Evolutionary conservation across 2,329 filamentous ascomycete genomes (phyloP).

Genomic region (Clonostachys solani): DNA sequence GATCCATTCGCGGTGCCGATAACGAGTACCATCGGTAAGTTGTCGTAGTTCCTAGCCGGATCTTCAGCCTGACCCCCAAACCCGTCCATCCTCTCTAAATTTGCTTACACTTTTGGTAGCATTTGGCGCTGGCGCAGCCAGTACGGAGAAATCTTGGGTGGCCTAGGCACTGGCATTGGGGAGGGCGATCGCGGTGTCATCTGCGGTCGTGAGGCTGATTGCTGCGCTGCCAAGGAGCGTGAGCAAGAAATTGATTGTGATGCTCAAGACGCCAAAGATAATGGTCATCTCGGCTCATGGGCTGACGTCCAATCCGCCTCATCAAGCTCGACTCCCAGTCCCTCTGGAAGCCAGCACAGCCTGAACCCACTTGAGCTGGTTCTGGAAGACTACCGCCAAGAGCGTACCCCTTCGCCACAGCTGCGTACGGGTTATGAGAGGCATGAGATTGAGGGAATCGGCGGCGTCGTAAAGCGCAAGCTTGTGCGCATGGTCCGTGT

Average conservation of each 20-base stretch:
- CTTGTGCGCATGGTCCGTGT: constrained; percentile 78
- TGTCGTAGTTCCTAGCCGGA: too few relatives aligned
- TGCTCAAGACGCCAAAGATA: constrained; percentile 63
- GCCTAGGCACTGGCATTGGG: constrained; percentile 80
- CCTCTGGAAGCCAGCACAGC: background rate
- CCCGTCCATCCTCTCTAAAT: background rate
- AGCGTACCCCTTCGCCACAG: constrained; percentile 42
- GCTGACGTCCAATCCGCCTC: background rate
- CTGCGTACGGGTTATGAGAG: constrained; percentile 71
- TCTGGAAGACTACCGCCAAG: constrained; percentile 20
- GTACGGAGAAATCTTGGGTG: constrained; percentile 76
- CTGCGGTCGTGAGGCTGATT: constrained; percentile 74
- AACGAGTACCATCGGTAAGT: constrained; percentile 53
- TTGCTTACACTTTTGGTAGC: constrained; percentile 21
- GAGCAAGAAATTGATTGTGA: constrained; percentile 85
- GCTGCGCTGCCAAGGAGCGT: constrained; percentile 71
- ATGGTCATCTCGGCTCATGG: constrained; percentile 5
- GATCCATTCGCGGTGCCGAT: constrained; percentile 59
- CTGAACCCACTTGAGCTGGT: constrained; percentile 13
- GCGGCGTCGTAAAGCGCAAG: constrained; percentile 83
- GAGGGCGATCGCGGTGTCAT: constrained; percentile 85
- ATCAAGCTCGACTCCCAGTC: constrained; percentile 6
- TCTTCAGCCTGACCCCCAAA: background rate
- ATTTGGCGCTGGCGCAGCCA: constrained; percentile 89
- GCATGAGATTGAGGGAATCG: constrained; percentile 89